Evolutionary conservation across 805 yeast genomes (phyloP), one percentile per base, ranked within the genome.

Genomic region (Candida alai): DNA sequence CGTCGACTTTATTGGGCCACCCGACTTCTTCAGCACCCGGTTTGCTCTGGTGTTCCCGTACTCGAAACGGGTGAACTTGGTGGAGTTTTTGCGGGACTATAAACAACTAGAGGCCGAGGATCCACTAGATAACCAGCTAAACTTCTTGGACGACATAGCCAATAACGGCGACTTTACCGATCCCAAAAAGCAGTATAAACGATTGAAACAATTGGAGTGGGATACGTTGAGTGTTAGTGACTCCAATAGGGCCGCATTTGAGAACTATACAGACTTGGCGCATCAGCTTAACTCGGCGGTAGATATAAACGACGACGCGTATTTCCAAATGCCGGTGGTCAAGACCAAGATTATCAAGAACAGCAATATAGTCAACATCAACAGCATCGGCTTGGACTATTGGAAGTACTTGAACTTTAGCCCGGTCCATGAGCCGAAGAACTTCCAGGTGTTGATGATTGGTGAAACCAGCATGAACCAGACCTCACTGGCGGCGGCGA

Each of bases 371-470:
- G 62, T 72, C 26, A 76, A 69, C 50, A 68, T 68, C 45, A 60
- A 65, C 34, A 50, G 56, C 6, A 60, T 68, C 20, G 76, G 74
- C 30, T 53, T 71, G 12, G 54, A 57, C 39, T 73, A 71, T 47
- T 80, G 81, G 88, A 76, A 65, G 45, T 58, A 68, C 28, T 49
- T 84, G 45, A 73, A 75, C 38, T 65, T 83, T 32, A 68, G 70
- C 28, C 85, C 90, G 0, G 45, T 71, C 6, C 51, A 54, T 16
- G 70, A 68, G 1, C 54, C 60, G 1, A 80, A 81, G 41, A 61
- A 73, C 38, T 72, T 80, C 39, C 73, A 72, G 36, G 54, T 77
- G 6, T 41, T 82, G 6, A 47, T 80, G 39, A 47, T 84, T 1
- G 44, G 62, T 2, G 70, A 66, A 41, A 36, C 39, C 19, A 41